phyloP scores from a whole-genome alignment of 108 stramenopile genomes.

The Cyclotella cryptica region DNA sequence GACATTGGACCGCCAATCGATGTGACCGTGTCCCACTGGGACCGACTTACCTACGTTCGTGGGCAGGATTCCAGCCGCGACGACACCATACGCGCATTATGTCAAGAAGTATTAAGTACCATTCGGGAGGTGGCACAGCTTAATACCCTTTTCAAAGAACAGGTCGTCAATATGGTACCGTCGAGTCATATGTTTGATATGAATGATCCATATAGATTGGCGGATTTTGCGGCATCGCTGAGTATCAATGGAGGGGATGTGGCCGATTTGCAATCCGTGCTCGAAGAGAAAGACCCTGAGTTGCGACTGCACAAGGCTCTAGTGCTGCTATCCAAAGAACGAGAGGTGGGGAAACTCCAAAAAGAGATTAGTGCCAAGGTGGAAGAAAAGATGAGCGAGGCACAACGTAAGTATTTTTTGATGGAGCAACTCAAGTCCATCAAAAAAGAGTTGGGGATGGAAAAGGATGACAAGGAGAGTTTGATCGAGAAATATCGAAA shows the following conservation, averaged over 20 bases:
- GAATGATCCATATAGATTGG: constrained; percentile 94
- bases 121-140: constrained; percentile 94
- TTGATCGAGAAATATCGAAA: constrained; percentile 91
- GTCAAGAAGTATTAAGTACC: constrained; percentile 94
- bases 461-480: constrained; percentile 97
- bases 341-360: constrained; percentile 91
- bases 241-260: constrained; percentile 79
- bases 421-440: constrained; percentile 98
- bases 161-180: constrained; percentile 71
- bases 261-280: constrained; percentile 90
- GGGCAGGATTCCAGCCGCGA: constrained; percentile 54
- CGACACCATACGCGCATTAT: constrained; percentile 92
- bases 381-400: constrained; percentile 94
- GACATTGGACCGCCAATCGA: constrained; percentile 91
- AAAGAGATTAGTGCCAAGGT: constrained; percentile 95
- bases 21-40: constrained; percentile 92
- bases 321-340: constrained; percentile 89
- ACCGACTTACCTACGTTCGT: constrained; percentile 66
- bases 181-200: constrained; percentile 76
- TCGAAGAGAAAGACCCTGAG: constrained; percentile 93
- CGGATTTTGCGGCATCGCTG: constrained; percentile 94
- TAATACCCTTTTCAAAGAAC: constrained; percentile 95
- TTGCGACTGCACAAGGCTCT: constrained; percentile 90
- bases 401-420: constrained; percentile 95
- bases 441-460: constrained; percentile 99